Base-by-base conservation (phyloP, 495 filamentous ascomycete genomes). In the Barbatosphaeria neglecta region DNA sequence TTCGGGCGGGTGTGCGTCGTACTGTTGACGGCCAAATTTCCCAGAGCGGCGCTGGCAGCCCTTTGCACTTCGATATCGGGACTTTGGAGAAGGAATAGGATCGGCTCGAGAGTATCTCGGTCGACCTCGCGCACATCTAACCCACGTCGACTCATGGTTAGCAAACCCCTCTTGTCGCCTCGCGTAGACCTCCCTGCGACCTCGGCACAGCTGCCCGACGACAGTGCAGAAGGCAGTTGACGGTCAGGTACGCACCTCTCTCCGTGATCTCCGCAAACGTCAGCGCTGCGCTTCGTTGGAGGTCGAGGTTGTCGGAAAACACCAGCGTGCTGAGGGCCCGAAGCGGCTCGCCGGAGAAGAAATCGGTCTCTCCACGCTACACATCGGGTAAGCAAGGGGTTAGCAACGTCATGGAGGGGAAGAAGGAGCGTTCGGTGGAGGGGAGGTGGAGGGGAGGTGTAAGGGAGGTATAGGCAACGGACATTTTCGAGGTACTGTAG, bases 191-290 rank as follows among this genome's bases (percentile, higher is more conserved):
- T 25, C 24, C 24, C n/a, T n/a, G n/a, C 39, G 37, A 40, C 18
- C 9, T 15, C 15, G 18, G 22, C 7, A 19, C 15, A 19, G 22
- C 6, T 10, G 24, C 18, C 18, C 22, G 41, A 24, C n/a, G 22
- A 9, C 41, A 44, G 24, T 10, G 39, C 23, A n/a, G n/a, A n/a
- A n/a, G n/a, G n/a, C n/a, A n/a, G 15, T 44, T 9, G 22, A 7
- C 11, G 25, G 10, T 3, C 4, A 6, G 25, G 41, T 19, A 71
- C 79, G 57, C 72, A 97, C 92, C 93, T 85, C 89, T 72, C 62
- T 99, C 92, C 13, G 92, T 99, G 59, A 99, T 97, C 62, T 99
- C 92, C 22, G 92, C 92, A 70, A 99, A 99, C 2, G 92, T 99
- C 66, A 99, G 77, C 64, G 89, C 95, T 13, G 92, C 92, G 65